Evolutionary conservation across 768 basidiomycete species (phyloP).

Genomic region (Lactifluus volemus): DNA sequence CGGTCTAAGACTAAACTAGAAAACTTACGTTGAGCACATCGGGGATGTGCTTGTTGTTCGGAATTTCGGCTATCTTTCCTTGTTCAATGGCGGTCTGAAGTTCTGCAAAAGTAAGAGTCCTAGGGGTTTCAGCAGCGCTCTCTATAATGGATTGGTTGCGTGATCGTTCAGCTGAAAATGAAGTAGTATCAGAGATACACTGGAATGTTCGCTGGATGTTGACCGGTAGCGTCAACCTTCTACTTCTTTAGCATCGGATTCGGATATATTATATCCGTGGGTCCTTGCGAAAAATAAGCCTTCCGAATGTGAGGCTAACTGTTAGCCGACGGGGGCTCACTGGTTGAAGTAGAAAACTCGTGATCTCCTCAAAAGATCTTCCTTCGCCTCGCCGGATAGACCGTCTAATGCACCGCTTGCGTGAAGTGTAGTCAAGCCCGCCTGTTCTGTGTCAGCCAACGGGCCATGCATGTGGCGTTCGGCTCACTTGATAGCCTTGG

Average conservation of each 20-base stretch:
- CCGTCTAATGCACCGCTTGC: conserved; percentile 32
- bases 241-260: conserved; percentile 8
- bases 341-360: conserved; percentile 69
- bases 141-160: neutral
- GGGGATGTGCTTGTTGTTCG: conserved; percentile 68
- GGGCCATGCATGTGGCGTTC: too few relatives aligned
- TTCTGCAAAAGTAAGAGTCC: conserved; percentile 53
- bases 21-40: conserved; percentile 52
- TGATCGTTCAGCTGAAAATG: neutral
- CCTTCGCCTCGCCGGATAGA: conserved; percentile 32
- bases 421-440: conserved; percentile 55
- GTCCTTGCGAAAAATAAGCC: neutral
- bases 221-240: neutral
- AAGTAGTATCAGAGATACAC: neutral
- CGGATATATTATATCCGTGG: conserved; percentile 3
- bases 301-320: neutral
- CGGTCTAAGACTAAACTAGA: conserved; percentile 16
- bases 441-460: conserved; percentile 28
- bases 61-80: conserved; percentile 63
- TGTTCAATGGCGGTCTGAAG: conserved; percentile 62
- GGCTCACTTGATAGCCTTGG: conserved; percentile 47
- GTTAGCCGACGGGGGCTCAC: conserved; percentile 25
- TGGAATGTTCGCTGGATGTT: neutral
- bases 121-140: conserved; percentile 22
- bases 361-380: conserved; percentile 43